Evolutionary conservation across 805 yeast species (phyloP), one percentile per base, ranked within the genome.

Genomic region (Saccharomycopsis babjevae): DNA sequence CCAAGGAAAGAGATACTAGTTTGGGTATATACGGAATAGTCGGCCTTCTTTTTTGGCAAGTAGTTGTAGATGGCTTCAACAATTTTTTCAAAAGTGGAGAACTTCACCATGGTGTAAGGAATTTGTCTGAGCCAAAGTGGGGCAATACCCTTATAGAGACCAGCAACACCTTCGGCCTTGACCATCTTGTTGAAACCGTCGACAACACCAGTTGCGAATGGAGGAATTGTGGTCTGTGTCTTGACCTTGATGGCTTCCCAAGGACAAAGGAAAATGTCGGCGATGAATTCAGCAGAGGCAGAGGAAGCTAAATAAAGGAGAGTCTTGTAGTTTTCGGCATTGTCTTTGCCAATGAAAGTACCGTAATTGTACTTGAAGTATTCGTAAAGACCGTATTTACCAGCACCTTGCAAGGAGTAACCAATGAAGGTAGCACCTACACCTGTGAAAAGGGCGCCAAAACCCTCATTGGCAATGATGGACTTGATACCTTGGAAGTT

Each of bases 81-180:
- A 58, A 92, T 88, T 71, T 84, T 88, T 77, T 93, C 99, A 76
- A 94, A 93, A 30, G 96, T 82, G 8, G 97, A 93, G 74, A 93
- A 94, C 76, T 94, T 93, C 64, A 88, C 96, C 97, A 93, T 92
- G 32, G 98, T 93, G 78, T 93, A 93, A n/a, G 98, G 99, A 68
- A 93, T 88, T 76, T 93, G 99, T 77, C 98, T 86, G 62, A 85
- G 83, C 98, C 98, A 94, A 66, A 93, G 79, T 15, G 99, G 98
- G 10, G 84, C 86, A 59, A 93, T 75, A 59, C 98, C 98, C 70
- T 88, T 87, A 77, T 92, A 93, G 58, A 93, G 78, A 1, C 90
- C 89, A 25, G 77, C 83, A 59, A 86, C 64, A 15, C 96, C 96
- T 70, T 86, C 94, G 18, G 74, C 69, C 4, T 86, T 84, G 42